These are phyloP conservation scores for Exophiala lecanii-corni DNA, from an alignment of 2,329 filamentous ascomycete genomes.

Conservation along the genomic window DNA sequence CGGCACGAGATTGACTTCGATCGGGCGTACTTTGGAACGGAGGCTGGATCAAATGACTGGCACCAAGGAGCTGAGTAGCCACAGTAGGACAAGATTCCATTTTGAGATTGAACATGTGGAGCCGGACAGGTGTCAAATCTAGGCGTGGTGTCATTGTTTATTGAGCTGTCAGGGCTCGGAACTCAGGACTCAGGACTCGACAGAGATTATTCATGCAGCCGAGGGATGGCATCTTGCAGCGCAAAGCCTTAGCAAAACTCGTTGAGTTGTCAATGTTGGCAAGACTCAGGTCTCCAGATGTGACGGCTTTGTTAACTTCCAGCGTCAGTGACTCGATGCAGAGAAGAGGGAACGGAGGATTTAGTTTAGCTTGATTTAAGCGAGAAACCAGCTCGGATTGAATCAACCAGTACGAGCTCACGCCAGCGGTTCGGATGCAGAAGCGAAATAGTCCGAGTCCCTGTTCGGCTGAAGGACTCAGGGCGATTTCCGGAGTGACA, in stretches of 20 bases:
- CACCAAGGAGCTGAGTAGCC: no score
- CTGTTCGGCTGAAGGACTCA: constrained; percentile 21
- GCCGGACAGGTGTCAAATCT: not conserved
- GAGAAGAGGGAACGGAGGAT: not conserved
- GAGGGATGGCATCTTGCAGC: no score
- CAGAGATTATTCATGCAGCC: not conserved
- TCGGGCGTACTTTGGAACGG: no score
- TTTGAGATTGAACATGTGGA: not conserved
- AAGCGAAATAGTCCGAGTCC: constrained; percentile 23
- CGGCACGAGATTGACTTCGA: no score
- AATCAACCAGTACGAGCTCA: constrained; percentile 15
- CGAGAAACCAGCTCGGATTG: constrained; percentile 21
- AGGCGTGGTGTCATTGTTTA: not conserved
- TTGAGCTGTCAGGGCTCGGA: not conserved
- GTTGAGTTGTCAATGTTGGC: no score
- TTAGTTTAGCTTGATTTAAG: constrained; percentile 5
- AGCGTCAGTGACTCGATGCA: not conserved
- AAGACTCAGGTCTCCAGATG: no score
- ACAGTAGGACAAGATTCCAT: constrained; percentile 8
- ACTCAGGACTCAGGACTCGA: no score
- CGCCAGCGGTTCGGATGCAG: constrained; percentile 8
- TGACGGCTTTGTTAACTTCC: no score
- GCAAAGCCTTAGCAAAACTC: no score
- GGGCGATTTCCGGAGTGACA: no score
- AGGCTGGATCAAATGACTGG: no score